phyloP scores from a whole-genome alignment of 1,139 yeast genomes.

The Geotrichum cucujoidarum region DNA sequence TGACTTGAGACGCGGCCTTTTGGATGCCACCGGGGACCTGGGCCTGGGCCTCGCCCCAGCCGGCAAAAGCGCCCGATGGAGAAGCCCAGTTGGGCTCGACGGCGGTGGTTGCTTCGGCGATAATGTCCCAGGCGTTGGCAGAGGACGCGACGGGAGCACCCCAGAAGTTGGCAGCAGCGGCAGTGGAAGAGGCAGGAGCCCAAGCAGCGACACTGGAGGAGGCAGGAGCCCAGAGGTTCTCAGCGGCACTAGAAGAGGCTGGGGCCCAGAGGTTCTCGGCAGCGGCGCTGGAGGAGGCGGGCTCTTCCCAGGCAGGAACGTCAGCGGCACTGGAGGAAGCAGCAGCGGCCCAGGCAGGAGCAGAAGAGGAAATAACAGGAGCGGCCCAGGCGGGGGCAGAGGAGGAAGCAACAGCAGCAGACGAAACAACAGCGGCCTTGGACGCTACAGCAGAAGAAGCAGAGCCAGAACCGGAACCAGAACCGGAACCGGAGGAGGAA shows the following conservation, averaged over 20 bases:
- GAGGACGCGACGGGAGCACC: background rate
- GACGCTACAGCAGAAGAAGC: constrained; percentile 3
- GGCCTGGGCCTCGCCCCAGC: background rate
- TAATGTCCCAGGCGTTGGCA: background rate
- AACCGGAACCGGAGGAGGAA: constrained; percentile 8
- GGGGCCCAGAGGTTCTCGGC: constrained; percentile 14
- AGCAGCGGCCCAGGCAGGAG: constrained; percentile 12
- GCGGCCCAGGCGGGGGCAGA: constrained; percentile 11
- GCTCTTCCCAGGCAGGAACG: constrained; percentile 11
- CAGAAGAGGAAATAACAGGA: constrained; percentile 3
- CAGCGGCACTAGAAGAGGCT: background rate
- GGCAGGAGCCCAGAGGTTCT: background rate
- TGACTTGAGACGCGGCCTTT: too few species aligned
- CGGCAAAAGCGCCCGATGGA: background rate
- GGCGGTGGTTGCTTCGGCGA: background rate
- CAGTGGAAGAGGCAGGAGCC: constrained; percentile 2
- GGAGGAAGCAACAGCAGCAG: background rate
- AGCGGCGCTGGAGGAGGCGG: constrained; percentile 14
- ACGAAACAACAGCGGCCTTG: background rate
- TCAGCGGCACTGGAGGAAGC: constrained; percentile 6
- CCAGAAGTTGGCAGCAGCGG: background rate
- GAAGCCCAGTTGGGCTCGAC: too few species aligned
- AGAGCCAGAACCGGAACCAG: constrained; percentile 4
- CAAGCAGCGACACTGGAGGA: background rate
- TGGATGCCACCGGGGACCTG: too few species aligned